These are phyloP conservation scores for Exutisphaerella laricina DNA, from an alignment of 2,329 filamentous ascomycete genomes.

Conservation along the genomic window DNA sequence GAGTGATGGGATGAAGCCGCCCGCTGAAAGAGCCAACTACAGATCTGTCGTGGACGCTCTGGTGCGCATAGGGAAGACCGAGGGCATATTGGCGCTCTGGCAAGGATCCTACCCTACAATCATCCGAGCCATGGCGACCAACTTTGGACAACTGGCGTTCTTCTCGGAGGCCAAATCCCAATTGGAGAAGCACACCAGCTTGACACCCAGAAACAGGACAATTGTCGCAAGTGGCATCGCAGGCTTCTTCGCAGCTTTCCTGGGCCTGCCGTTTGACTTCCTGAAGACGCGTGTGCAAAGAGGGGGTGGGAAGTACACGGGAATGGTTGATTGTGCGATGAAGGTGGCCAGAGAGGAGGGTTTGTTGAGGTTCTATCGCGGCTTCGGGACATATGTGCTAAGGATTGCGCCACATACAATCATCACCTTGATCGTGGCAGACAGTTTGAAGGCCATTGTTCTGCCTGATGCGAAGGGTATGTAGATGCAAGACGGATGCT, in stretches of 20 bases:
- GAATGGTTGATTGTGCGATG: slow-evolving; percentile 80
- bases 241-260: slow-evolving; percentile 94
- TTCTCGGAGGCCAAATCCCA: slow-evolving; percentile 93
- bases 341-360: slow-evolving; percentile 87
- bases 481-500: too few relatives aligned
- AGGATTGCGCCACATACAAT: slow-evolving; percentile 20
- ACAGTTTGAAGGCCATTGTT: slow-evolving; percentile 14
- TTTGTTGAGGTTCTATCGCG: slow-evolving; percentile 81
- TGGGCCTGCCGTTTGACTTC: slow-evolving; percentile 93
- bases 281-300: slow-evolving; percentile 96
- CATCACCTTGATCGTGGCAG: slow-evolving; percentile 20
- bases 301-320: slow-evolving; percentile 75
- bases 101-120: slow-evolving; percentile 84
- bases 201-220: slow-evolving; percentile 62
- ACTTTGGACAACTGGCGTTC: slow-evolving; percentile 94
- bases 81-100: slow-evolving; percentile 81
- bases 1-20: slow-evolving; percentile 82
- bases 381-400: slow-evolving; percentile 85
- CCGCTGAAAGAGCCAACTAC: slow-evolving; percentile 83
- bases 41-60: slow-evolving; percentile 85
- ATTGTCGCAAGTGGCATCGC: slow-evolving; percentile 80
- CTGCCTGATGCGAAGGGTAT: not conserved
- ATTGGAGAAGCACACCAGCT: slow-evolving; percentile 61
- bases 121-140: slow-evolving; percentile 90
- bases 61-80: slow-evolving; percentile 68